Evolutionary conservation across 2,329 filamentous ascomycete genomes (phyloP), one percentile per base, ranked within the genome.

Genomic region (Diaporthe caulivora): DNA sequence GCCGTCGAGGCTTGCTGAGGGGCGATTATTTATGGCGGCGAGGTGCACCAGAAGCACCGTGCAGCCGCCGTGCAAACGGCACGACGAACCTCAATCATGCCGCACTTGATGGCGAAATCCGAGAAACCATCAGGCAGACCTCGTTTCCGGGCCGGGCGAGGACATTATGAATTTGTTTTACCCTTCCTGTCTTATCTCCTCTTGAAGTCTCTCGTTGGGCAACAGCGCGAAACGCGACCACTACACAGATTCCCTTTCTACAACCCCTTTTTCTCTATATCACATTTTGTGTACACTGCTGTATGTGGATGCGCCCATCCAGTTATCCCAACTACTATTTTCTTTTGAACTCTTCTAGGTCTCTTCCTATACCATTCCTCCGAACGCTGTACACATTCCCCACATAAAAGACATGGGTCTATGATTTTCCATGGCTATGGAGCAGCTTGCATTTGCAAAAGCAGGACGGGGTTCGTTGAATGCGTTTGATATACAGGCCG

Each of bases 341-440:
- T 60, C 29, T 34, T 42, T 62, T 42, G 17, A 26, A 47, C 31
- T 65, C 21, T 54, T 44, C 31, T 13, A 24, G 42, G 55, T 42
- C 18, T 58, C 15, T 58, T 29, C 17, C 37, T 72, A n/a, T 64
- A 53, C 44, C 51, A 34, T 54, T 70, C n/a, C n/a, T 49, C 21
- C 42, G 60, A 53, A 31, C 54, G 68, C 29, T 71, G 69, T 49
- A 71, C 24, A 62, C 44, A 70, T 11, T 11, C 54, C 53, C 44
- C 53, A 42, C 31, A 24, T 40, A 55, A 68, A 68, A 51, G 72
- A 68, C 53, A 64, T 31, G 47, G 73, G 71, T 53, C 73, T 37
- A 73, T 60, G 71, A 74, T 67, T 67, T 65, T 72, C 60, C 44
- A 72, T 54, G 73, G 72, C 54, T 21, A 42, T 44, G 64, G 73